Percentiles rank a stretch among this genome's conserved stretches.
phyloP scores from a whole-genome alignment of 148 eudicot species.

The Chenopodium album region DNA sequence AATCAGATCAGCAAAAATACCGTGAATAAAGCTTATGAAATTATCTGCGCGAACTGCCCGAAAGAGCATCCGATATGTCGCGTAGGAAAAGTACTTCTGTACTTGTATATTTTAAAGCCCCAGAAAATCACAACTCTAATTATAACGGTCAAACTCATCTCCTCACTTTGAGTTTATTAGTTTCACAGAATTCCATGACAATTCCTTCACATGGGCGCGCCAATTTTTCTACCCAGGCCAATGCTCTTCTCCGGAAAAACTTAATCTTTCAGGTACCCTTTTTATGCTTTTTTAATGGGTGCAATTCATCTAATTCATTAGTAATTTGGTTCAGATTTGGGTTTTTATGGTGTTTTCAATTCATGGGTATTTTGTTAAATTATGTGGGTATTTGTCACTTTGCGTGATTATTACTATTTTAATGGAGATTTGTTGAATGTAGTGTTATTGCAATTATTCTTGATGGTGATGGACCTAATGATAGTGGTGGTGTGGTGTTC shows the following conservation, averaged over 20 bases:
- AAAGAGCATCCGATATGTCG: not conserved
- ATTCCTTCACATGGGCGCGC: constrained; percentile 50
- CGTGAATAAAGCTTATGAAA: too few species aligned
- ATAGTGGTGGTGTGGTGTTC: not conserved
- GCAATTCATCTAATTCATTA: not conserved
- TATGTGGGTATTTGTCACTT: not conserved
- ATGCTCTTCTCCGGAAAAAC: constrained; percentile 86
- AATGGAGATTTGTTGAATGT: not conserved
- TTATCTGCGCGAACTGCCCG: not conserved
- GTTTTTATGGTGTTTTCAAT: not conserved
- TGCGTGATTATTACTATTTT: not conserved
- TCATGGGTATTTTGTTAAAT: not conserved
- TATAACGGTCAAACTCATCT: constrained; percentile 2
- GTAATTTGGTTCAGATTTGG: not conserved
- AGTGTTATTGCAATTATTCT: not conserved
- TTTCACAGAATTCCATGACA: constrained; percentile 38
- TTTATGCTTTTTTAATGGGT: not conserved
- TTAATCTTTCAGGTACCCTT: constrained; percentile 59
- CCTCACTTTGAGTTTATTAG: not conserved
- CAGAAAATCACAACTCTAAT: not conserved
- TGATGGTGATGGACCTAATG: not conserved
- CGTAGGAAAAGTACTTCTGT: not conserved
- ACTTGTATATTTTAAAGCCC: not conserved
- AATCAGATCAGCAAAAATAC: too few species aligned
- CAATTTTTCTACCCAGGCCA: constrained; percentile 71